A percentile compares a stretch with the other conserved stretches of the same genome.
phyloP scores from a whole-genome alignment of 2,329 filamentous ascomycete species.

The Trichophyton equinum region DNA sequence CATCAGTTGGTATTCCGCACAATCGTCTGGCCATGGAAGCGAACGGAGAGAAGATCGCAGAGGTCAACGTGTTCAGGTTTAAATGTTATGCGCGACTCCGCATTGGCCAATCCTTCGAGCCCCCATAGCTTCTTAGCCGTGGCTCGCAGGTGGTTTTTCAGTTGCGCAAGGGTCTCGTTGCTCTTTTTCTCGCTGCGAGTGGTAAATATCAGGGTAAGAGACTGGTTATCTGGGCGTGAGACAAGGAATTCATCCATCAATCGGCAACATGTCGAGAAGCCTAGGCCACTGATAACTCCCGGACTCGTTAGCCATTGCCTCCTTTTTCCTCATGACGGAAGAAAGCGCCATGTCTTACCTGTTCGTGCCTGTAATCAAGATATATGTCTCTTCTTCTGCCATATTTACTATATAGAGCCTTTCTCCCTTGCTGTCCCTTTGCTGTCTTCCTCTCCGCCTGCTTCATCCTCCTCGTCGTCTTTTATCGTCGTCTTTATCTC shows the following conservation, averaged over 20 bases:
- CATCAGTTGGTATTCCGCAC: too few relatives aligned
- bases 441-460: neutral
- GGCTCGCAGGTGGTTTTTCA: constrained; percentile 50
- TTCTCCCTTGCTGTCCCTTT: too few relatives aligned
- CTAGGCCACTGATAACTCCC: constrained; percentile 55
- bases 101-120: neutral
- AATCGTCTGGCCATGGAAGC: constrained; percentile 41
- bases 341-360: constrained; percentile 23
- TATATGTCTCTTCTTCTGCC: constrained; percentile 24
- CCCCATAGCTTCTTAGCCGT: constrained; percentile 6
- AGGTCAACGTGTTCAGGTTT: constrained; percentile 48
- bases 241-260: constrained; percentile 81
- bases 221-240: constrained; percentile 51
- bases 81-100: constrained; percentile 34
- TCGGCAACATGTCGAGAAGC: constrained; percentile 69
- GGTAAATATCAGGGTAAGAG: constrained; percentile 69
- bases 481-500: neutral
- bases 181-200: constrained; percentile 67
- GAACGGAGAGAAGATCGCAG: constrained; percentile 42
- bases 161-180: constrained; percentile 52
- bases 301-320: neutral
- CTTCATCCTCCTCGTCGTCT: neutral
- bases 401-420: neutral
- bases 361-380: constrained; percentile 75
- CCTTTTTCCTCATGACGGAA: neutral